Conservation (phyloP, 2,329 filamentous ascomycete species). For the Neofusicoccum laricinum region DNA sequence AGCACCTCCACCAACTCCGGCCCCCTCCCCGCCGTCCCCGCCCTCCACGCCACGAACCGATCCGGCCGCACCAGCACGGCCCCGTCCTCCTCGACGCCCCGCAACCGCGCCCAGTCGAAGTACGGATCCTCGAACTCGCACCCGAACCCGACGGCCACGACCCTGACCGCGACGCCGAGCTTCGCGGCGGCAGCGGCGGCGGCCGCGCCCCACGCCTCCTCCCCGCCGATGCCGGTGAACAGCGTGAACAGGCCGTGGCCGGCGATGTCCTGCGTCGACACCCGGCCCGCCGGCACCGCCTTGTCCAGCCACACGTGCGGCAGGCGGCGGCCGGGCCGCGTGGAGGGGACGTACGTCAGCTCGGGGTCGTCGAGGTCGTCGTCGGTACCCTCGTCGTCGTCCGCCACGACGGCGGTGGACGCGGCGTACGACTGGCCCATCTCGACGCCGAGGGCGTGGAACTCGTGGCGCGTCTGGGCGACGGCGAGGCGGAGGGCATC, state of each 20-base stretch:
- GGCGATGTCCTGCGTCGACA: constrained; percentile 60
- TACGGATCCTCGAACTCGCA: constrained; percentile 63
- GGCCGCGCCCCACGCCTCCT: constrained; percentile 50
- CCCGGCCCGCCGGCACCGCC: constrained; percentile 40
- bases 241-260: constrained; percentile 46
- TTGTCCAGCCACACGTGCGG: constrained; percentile 64
- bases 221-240: constrained; percentile 51
- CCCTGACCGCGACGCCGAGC: constrained; percentile 48
- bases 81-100: constrained; percentile 57
- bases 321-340: constrained; percentile 58
- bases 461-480: constrained; percentile 47
- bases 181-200: constrained; percentile 37
- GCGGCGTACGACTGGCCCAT: constrained; percentile 58
- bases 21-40: constrained; percentile 19
- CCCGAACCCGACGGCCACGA: constrained; percentile 54
- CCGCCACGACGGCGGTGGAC: constrained; percentile 43
- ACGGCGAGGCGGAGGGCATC: constrained; percentile 43
- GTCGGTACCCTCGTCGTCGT: constrained; percentile 38
- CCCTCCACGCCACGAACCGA: constrained; percentile 56
- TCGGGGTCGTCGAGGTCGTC: constrained; percentile 41
- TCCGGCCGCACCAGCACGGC: constrained; percentile 59
- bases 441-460: constrained; percentile 57
- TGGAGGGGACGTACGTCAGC: constrained; percentile 35
- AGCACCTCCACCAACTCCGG: constrained; percentile 24
- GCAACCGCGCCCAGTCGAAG: constrained; percentile 55